phyloP scores from a whole-genome alignment of 768 basidiomycete species.

The Lactarius psammicola region DNA sequence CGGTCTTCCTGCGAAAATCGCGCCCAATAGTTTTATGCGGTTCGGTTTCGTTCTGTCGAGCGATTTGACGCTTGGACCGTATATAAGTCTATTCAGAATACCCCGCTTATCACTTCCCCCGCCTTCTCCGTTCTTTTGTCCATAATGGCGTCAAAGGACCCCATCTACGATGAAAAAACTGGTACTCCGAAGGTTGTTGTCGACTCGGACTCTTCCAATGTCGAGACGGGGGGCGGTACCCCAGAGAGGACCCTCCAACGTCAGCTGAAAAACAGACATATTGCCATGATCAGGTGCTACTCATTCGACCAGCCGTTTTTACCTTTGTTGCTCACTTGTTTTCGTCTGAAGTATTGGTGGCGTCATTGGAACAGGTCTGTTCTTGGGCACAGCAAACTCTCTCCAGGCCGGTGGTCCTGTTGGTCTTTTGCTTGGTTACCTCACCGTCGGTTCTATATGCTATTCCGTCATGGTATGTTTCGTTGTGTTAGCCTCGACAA shows the following conservation, averaged over 20 bases:
- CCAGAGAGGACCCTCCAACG: constrained; percentile 30
- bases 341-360: constrained; percentile 36
- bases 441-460: constrained; percentile 62
- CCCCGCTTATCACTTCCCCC: too few relatives aligned
- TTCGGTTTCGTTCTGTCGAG: not conserved
- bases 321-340: constrained; percentile 9
- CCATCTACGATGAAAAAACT: constrained; percentile 19
- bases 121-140: constrained; percentile 28
- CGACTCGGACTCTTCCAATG: not conserved
- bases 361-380: constrained; percentile 44
- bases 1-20: not conserved
- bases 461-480: constrained; percentile 63
- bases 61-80: not conserved
- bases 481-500: not conserved
- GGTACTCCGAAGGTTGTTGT: not conserved
- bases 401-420: constrained; percentile 64
- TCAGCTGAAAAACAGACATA: constrained; percentile 56
- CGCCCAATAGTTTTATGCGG: not conserved
- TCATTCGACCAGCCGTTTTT: not conserved
- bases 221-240: not conserved
- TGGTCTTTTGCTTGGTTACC: constrained; percentile 72
- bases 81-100: not conserved
- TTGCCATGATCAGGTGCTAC: constrained; percentile 73
- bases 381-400: constrained; percentile 48
- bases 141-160: constrained; percentile 29